Evolutionary conservation across 2,329 filamentous ascomycete genomes (phyloP), one percentile per base, ranked within the genome.

Genomic region (Penicillium verrucosum): DNA sequence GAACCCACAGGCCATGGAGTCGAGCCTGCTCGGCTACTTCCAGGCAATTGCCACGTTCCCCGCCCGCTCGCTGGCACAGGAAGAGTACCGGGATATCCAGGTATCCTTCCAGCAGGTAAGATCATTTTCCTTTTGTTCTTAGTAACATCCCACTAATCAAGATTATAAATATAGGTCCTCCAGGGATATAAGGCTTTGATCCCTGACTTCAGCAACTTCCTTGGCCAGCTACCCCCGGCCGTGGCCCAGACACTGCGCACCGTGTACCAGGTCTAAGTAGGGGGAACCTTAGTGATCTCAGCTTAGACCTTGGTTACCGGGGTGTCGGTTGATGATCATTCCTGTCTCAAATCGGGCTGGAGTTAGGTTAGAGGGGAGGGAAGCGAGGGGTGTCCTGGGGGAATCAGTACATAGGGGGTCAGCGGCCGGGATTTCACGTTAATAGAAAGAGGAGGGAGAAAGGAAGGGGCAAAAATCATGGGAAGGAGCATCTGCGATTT

Each of bases 1-100:
- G 69, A 97, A 97, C 68, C 94, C 94, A 0, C 85, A 92, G 70
- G 91, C 92, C 2, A 93, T 99, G 85, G 94, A 97, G 76, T 88
- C 88, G 64, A 89, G 87, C 56, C 80, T 99, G 40, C 80, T 88
- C 36, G 84, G 89, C 55, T 95, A 94, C 76, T 96, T 99, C 73
- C 83, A 81, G 50, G 83, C 90, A 56, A 95, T 97, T 77, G 89
- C 93, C 16, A 81, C 84, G 58, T 96, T 82, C 58, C 80, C 81
- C 16, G 74, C 72, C 55, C 78, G 92, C 72, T 84, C 85, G 57
- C 74, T 79, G 32, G 83, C 87, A 62, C 82, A 84, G 61, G 87
- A 86, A 69, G 81, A 84, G 62, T 75, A 74, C 60, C 68, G 65
- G 57, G 85, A 87, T 57, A 79, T 91, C 51, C 84, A 88, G 56